Base-by-base conservation (phyloP, 345 rosid genomes). In the Raphanus raphanistrum region DNA sequence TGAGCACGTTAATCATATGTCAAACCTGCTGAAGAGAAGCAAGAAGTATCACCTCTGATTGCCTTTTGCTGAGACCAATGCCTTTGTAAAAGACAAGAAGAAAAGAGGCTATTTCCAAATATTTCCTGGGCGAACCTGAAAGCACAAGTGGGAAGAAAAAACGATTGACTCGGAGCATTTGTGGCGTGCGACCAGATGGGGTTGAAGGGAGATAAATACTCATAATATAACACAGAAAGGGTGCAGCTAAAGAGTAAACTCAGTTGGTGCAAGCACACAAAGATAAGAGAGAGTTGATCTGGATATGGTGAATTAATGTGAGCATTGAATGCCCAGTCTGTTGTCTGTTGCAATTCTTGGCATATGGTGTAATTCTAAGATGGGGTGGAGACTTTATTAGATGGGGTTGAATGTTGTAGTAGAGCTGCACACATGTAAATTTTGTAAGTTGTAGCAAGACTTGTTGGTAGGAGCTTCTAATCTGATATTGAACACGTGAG, bases 1-100 rank as follows among this genome's bases (percentile, higher is more conserved):
- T 55, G 90, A 87, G 33, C 80, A 76, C 69, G 65, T 88, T 72
- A 83, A 82, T 71, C 88, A 88, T 70, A 85, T 92, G 92, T 87
- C 97, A 7, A 84, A 85, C 70, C 52, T 88, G 79, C 84, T 86
- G 76, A 92, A 94, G 87, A 89, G 84, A 85, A 89, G 93, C 86
- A 88, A 90, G 88, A 92, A 68, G 77, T 84, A 85, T 81, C 87
- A 86, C 71, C 17, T 21, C 76, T 87, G 77, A 84, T 57, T 48
- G 17, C 55, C n/a, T 32, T 71, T 75, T 66, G 38, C 65, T 28
- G 31, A 70, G 62, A 45, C 63, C 72, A 60, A 43, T 77, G 66
- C 72, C 52, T 16, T 60, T 25, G 66, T 45, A 60, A 21, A 63
- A 63, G 60, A 59, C 57, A 25, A n/a, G 41, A 26, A 26, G 41